A percentile compares a stretch with the other conserved stretches of the same genome.
phyloP scores from a whole-genome alignment of 225 moss, liverwort and hornwort genomes.

The Straminergon stramineum region DNA sequence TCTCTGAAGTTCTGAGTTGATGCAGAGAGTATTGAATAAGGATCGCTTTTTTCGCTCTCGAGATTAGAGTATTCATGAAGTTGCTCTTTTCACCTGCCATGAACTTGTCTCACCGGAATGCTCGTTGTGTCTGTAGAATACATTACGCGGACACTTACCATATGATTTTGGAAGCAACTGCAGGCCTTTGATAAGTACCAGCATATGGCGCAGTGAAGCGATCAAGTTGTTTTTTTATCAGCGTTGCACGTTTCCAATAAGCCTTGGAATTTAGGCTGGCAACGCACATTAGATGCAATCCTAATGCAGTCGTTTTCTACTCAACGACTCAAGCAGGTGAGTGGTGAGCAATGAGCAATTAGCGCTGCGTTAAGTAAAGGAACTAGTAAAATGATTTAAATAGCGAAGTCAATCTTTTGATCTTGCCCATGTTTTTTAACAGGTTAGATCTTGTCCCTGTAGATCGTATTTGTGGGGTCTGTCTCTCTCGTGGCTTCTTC shows the following conservation, averaged over 20 bases:
- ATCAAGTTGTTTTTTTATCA: neutral
- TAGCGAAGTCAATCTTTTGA: neutral
- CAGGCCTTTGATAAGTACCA: neutral
- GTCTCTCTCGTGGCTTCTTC: neutral
- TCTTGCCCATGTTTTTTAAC: neutral
- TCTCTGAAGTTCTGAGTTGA: neutral
- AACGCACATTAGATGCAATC: neutral
- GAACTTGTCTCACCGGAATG: neutral
- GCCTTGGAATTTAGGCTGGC: neutral
- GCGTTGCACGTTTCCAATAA: neutral
- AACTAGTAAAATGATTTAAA: neutral
- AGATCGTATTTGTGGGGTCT: neutral
- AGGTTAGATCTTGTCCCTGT: neutral
- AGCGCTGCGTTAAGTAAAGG: neutral
- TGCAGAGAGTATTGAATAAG: neutral
- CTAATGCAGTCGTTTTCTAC: neutral
- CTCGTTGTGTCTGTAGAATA: slow-evolving; percentile 5
- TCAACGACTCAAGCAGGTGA: neutral
- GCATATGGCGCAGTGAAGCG: neutral
- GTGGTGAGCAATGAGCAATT: neutral
- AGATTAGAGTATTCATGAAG: neutral
- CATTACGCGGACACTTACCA: neutral
- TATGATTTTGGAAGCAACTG: neutral
- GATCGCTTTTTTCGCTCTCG: neutral
- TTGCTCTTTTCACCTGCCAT: neutral